Conservation (phyloP, 2,329 filamentous ascomycete species). For the Xylaria arbuscula region DNA sequence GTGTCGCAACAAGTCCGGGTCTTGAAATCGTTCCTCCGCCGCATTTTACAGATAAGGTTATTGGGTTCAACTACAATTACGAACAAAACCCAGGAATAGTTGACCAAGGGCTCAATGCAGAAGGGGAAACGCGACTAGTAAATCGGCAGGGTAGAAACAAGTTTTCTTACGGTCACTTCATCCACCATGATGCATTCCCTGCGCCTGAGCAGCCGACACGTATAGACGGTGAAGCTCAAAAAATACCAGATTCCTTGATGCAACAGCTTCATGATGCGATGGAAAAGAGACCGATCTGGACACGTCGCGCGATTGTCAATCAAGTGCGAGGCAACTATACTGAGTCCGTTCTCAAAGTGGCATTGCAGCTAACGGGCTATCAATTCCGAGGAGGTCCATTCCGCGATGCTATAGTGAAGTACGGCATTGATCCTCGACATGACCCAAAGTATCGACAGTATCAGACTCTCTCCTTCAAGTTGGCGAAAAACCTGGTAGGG, state of each 20-base stretch:
- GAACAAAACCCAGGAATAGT: conserved; percentile 85
- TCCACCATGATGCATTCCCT: conserved; percentile 70
- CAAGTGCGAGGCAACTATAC: conserved; percentile 66
- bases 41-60: conserved; percentile 76
- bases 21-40: conserved; percentile 83
- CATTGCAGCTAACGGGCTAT: conserved; percentile 87
- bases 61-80: conserved; percentile 84
- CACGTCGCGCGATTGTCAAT: conserved; percentile 83
- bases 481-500: conserved; percentile 64
- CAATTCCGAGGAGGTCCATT: conserved; percentile 94
- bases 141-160: conserved; percentile 69
- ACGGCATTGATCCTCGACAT: conserved; percentile 85
- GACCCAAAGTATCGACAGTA: conserved; percentile 83
- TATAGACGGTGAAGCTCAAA: conserved; percentile 63
- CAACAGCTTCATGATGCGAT: conserved; percentile 73
- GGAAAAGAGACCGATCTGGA: conserved; percentile 83
- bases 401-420: conserved; percentile 86
- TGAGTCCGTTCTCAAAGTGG: conserved; percentile 74
- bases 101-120: conserved; percentile 66
- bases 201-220: conserved; percentile 71
- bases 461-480: conserved; percentile 89
- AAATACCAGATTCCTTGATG: conserved; percentile 72
- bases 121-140: conserved; percentile 63
- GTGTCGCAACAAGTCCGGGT: conserved; percentile 67
- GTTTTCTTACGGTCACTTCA: conserved; percentile 66